These are phyloP conservation scores for Psilocybe cubensis DNA, from an alignment of 768 basidiomycete species.

Conservation along the genomic window DNA sequence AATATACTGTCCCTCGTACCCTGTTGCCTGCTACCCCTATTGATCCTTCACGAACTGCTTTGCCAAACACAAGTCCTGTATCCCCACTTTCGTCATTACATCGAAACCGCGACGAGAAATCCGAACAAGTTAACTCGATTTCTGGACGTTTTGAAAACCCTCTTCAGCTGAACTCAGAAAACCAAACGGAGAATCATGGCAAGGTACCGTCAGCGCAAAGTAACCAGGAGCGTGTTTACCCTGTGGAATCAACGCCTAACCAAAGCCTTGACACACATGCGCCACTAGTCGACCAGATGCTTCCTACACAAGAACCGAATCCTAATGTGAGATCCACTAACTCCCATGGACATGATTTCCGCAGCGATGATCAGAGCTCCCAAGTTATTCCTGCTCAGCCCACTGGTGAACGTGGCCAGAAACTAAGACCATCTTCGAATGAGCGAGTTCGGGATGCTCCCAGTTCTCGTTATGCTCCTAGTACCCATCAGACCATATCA, in stretches of 20 bases:
- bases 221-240: neutral
- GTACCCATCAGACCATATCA: conserved; percentile 28
- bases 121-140: no score
- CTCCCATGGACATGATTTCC: neutral
- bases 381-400: neutral
- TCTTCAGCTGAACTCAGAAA: no score
- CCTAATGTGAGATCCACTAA: neutral
- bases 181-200: no score
- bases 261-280: conserved; percentile 20
- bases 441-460: conserved; percentile 4
- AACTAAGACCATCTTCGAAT: neutral
- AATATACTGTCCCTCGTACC: conserved; percentile 4
- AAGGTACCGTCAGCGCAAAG: no score
- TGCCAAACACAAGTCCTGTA: conserved; percentile 9
- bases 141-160: neutral
- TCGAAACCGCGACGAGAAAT: no score
- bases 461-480: conserved; percentile 18
- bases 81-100: neutral
- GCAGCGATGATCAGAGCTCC: neutral
- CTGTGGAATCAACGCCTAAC: neutral
- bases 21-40: neutral
- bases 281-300: conserved; percentile 13
- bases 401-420: neutral
- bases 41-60: conserved; percentile 10
- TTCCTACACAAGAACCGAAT: neutral